Percentiles rank a stretch among this genome's conserved stretches.
These are phyloP conservation scores for Cladosporium sp. DNA, from an alignment of 2,329 filamentous ascomycete species.

Conservation along the genomic window DNA sequence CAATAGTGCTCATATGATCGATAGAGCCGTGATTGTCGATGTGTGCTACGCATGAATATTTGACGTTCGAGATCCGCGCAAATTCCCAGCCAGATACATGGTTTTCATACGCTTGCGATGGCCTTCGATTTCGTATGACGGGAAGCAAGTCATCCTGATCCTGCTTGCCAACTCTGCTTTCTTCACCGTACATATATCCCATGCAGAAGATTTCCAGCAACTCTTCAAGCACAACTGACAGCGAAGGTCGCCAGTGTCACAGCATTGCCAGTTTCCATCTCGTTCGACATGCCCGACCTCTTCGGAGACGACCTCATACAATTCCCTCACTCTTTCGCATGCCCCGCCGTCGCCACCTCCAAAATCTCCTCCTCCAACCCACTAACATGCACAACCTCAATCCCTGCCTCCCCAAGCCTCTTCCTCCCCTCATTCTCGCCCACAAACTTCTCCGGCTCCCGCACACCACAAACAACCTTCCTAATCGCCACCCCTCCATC, in stretches of 20 bases:
- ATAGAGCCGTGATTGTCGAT: neutral
- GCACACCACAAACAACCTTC: slow-evolving; percentile 82
- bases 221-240: too few relatives aligned
- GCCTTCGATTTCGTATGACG: neutral
- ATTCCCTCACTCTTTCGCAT: slow-evolving; percentile 41
- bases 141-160: neutral
- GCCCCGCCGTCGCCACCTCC: slow-evolving; percentile 78
- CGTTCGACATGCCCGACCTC: neutral
- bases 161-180: neutral
- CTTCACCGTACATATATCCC: neutral
- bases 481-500: slow-evolving; percentile 61
- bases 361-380: slow-evolving; percentile 83
- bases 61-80: neutral
- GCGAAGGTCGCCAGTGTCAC: neutral
- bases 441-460: slow-evolving; percentile 89
- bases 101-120: neutral
- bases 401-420: slow-evolving; percentile 69
- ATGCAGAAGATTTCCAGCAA: too few relatives aligned
- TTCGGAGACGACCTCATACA: neutral
- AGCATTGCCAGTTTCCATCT: neutral
- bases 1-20: neutral
- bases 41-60: neutral
- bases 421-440: slow-evolving; percentile 72
- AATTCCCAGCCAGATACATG: neutral
- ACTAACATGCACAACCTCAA: slow-evolving; percentile 69